Conservation (phyloP, 1,139 yeast species). For the Scheffersomyces quercinus region DNA sequence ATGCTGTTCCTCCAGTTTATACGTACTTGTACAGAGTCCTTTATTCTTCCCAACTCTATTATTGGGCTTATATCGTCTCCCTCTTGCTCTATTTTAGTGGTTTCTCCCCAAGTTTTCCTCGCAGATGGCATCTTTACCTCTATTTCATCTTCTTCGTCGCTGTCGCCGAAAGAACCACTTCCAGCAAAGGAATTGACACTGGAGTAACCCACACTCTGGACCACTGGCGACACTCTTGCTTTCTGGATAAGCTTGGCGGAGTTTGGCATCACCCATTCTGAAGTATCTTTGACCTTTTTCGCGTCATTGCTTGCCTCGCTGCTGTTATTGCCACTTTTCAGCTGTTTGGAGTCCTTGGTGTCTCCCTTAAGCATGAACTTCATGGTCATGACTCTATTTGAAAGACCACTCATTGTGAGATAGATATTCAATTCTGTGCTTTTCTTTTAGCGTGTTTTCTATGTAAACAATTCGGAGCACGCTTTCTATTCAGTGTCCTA, state of each 20-base stretch:
- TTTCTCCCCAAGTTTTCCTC: slow-evolving; percentile 11
- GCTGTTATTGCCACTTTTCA: slow-evolving; percentile 16
- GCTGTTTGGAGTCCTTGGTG: slow-evolving; percentile 5
- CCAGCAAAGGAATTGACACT: slow-evolving; percentile 27
- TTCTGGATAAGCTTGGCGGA: slow-evolving; percentile 24
- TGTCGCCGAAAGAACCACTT: background rate
- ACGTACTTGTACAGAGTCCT: background rate
- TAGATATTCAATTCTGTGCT: background rate
- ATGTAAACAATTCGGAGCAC: too few species aligned
- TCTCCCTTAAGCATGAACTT: slow-evolving; percentile 52
- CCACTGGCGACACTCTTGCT: slow-evolving; percentile 19
- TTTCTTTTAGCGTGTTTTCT: background rate
- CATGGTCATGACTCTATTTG: slow-evolving; percentile 73
- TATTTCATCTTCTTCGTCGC: slow-evolving; percentile 5
- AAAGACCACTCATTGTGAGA: slow-evolving; percentile 43
- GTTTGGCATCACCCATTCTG: slow-evolving; percentile 61
- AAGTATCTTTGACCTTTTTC: slow-evolving; percentile 45
- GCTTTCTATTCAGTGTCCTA: too few species aligned
- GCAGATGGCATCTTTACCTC: slow-evolving; percentile 4
- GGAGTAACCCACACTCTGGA: slow-evolving; percentile 51
- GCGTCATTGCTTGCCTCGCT: slow-evolving; percentile 33
- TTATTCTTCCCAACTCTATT: slow-evolving; percentile 1
- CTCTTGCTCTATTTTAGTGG: background rate
- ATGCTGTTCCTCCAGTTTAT: too few species aligned
- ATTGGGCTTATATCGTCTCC: background rate